Evolutionary conservation across 495 filamentous ascomycete species (phyloP).

Genomic region (Penicillium coffeae): DNA sequence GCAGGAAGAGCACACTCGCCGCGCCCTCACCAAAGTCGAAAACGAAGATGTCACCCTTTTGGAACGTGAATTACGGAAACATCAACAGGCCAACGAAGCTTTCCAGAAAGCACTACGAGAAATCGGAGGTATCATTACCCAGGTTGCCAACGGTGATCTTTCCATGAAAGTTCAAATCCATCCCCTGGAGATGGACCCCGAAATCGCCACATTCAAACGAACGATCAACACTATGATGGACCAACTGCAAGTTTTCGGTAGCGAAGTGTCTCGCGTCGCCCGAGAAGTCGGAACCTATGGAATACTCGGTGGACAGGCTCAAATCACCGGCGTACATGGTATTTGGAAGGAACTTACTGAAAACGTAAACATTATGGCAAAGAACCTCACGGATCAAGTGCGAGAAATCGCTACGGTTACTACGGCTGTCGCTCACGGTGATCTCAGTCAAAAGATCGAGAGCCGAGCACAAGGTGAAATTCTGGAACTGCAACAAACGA

Average conservation of each 20-base stretch:
- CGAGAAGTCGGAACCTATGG: conserved; percentile 98
- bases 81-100: conserved; percentile 96
- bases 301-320: conserved; percentile 92
- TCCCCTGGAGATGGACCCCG: conserved; percentile 94
- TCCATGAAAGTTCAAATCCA: conserved; percentile 98
- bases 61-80: conserved; percentile 90
- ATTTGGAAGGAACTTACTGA: conserved; percentile 98
- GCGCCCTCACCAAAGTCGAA: conserved; percentile 54
- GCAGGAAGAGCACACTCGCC: conserved; percentile 58
- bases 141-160: conserved; percentile 91
- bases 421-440: conserved; percentile 92
- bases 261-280: conserved; percentile 92
- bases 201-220: conserved; percentile 98
- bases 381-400: conserved; percentile 78
- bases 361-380: conserved; percentile 98
- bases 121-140: conserved; percentile 95
- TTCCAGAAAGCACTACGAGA: conserved; percentile 97
- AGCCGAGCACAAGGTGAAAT: conserved; percentile 94
- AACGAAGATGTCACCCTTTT: conserved; percentile 64
- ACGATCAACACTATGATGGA: conserved; percentile 99
- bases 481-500: conserved; percentile 91
- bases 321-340: conserved; percentile 90
- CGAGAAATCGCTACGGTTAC: conserved; percentile 97
- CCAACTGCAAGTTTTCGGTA: conserved; percentile 94
- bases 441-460: conserved; percentile 94